Conservation (phyloP, 1,139 yeast genomes). For the Arxiozyma slooffiae region DNA sequence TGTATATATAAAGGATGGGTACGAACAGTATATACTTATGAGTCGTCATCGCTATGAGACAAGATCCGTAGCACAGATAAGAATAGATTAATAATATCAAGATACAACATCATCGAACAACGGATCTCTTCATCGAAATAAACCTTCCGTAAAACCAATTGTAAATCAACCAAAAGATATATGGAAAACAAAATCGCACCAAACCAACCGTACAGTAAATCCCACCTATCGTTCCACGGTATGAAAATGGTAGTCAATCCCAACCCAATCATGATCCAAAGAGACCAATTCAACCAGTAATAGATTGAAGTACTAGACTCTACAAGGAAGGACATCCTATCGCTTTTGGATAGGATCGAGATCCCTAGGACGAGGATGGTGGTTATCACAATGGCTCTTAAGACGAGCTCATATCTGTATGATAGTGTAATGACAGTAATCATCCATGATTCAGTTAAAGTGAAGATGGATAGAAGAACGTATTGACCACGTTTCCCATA, state of each 20-base stretch:
- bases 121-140: constrained; percentile 81
- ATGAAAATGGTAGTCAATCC: constrained; percentile 65
- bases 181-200: constrained; percentile 70
- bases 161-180: constrained; percentile 74
- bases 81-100: constrained; percentile 76
- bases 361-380: constrained; percentile 62
- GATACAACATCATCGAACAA: constrained; percentile 65
- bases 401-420: constrained; percentile 53
- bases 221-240: constrained; percentile 39
- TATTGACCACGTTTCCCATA: constrained; percentile 37
- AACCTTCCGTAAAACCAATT: constrained; percentile 64
- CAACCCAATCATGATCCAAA: constrained; percentile 65
- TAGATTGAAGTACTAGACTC: constrained; percentile 49
- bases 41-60: constrained; percentile 4
- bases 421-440: constrained; percentile 60
- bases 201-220: constrained; percentile 55
- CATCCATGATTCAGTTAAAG: constrained; percentile 64
- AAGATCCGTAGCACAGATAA: constrained; percentile 64
- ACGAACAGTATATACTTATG: too few relatives aligned
- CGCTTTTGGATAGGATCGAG: constrained; percentile 68
- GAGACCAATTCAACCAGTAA: constrained; percentile 41
- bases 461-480: constrained; percentile 52
- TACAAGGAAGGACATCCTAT: constrained; percentile 66
- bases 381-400: constrained; percentile 67
- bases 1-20: neutral